Base-by-base conservation (phyloP, 495 filamentous ascomycete species). In the Neurospora terricola region DNA sequence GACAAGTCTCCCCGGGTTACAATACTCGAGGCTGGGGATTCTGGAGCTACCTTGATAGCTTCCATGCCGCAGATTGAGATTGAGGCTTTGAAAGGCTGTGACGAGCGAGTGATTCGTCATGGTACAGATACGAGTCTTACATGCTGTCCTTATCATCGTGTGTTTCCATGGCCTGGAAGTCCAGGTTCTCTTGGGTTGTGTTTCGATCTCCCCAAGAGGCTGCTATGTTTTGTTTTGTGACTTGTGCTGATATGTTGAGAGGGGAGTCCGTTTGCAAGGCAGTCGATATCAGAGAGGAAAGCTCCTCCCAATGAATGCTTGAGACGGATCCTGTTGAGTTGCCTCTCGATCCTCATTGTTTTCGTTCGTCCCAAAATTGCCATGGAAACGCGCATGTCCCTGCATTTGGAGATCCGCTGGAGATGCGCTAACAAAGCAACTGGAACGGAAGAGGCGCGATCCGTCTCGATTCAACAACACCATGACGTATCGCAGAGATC, bases 111-210 rank as follows among this genome's bases (percentile, higher is more conserved):
- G 81, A 86, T 88, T 86, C 87, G 85, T 90, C 85, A 87, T 88
- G 89, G 93, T 91, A 96, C 93, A 97, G 93, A 97, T 97, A 97
- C 93, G 91, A 93, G 92, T 87, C 89, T 87, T 84, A 96, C 91
- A 97, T 87, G 70, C 70, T 74, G 11, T 39, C 2, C 1, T 66
- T 4, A 36, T 34, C 5, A 9, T 30, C n/a, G n/a, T 34, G 45
- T 54, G 45, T 21, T 45, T 45, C 42, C 42, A 21, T 3, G 8
- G 42, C 3, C 14, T 34, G 54, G 14, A 66, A 34, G 54, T 66
- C 54, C 54, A 66, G 27, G 27, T 18, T 34, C 23, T 23, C 11
- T 14, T 34, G 54, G 12, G 3, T 1, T 27, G 27, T 62, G 12
- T 62, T 34, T 62, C 0, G 16, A 9, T 4, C 23, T 62, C 6